These are phyloP conservation scores for Uronychia setigera DNA, from an alignment of 73 alveolate species.

Conservation along the genomic window DNA sequence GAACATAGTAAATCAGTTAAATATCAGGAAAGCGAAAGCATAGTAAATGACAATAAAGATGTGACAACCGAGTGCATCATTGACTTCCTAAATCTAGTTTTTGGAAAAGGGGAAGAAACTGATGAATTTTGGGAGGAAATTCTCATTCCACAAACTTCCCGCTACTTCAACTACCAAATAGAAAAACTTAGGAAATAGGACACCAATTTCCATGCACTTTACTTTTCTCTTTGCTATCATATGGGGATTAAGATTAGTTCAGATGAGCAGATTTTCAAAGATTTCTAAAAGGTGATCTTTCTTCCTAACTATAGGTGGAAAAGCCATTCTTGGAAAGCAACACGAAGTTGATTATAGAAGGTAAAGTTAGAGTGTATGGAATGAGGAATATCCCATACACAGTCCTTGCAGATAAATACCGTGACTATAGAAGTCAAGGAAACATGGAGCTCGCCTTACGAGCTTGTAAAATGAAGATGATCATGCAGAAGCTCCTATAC, in stretches of 20 bases:
- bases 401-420: constrained; percentile 43
- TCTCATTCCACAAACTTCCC: constrained; percentile 35
- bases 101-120: constrained; percentile 29
- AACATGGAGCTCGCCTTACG: constrained; percentile 46
- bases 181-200: constrained; percentile 11
- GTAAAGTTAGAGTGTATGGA: constrained; percentile 44
- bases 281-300: constrained; percentile 20
- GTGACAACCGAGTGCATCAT: constrained; percentile 20
- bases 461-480: constrained; percentile 50
- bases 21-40: constrained; percentile 1
- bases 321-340: constrained; percentile 40
- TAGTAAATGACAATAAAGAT: constrained; percentile 30
- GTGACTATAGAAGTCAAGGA: constrained; percentile 47
- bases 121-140: constrained; percentile 55
- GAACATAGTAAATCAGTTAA: neutral
- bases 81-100: constrained; percentile 57
- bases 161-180: constrained; percentile 14
- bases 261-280: constrained; percentile 47
- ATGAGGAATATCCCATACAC: constrained; percentile 54
- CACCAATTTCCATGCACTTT: constrained; percentile 59
- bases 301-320: neutral
- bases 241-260: constrained; percentile 36
- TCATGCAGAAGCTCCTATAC: constrained; percentile 37
- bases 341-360: neutral
- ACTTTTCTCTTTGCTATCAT: constrained; percentile 44